These are phyloP conservation scores for Penicillium taxi DNA, from an alignment of 495 filamentous ascomycete genomes.

Conservation along the genomic window DNA sequence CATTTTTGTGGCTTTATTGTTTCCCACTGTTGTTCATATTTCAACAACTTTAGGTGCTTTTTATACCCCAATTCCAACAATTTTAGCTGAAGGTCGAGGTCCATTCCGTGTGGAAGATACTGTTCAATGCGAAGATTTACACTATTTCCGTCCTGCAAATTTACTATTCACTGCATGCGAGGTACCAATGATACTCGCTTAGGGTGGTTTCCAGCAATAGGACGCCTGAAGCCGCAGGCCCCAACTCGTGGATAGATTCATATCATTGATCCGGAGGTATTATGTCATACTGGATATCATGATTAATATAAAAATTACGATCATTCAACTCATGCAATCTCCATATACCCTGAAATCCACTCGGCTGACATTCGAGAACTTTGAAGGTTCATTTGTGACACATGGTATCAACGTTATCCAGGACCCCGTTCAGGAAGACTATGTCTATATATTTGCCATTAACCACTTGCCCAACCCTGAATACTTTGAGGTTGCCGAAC, in stretches of 20 bases:
- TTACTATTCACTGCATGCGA: conserved; percentile 52
- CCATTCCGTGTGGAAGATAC: conserved; percentile 44
- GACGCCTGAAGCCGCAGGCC: conserved; percentile 25
- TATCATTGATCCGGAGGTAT: conserved; percentile 47
- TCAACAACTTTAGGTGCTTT: conserved; percentile 25
- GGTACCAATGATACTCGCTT: conserved; percentile 34
- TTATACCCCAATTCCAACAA: conserved; percentile 17
- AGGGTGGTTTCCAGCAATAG: conserved; percentile 50
- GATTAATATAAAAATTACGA: too few species aligned
- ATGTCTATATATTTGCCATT: conserved; percentile 54
- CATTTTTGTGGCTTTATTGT: conserved; percentile 27
- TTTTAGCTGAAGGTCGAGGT: conserved; percentile 27
- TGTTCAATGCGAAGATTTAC: conserved; percentile 51
- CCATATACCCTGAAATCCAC: conserved; percentile 42
- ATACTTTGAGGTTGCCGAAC: conserved; percentile 11
- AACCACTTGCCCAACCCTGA: conserved; percentile 49
- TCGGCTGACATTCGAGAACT: conserved; percentile 43
- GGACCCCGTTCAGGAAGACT: conserved; percentile 31
- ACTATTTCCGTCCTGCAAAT: conserved; percentile 43
- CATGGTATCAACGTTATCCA: conserved; percentile 54
- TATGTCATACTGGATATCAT: not conserved
- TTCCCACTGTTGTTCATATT: conserved; percentile 21
- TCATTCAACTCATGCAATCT: conserved; percentile 2
- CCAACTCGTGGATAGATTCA: conserved; percentile 40
- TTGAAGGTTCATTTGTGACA: conserved; percentile 46